These are phyloP conservation scores for Ceratocystis eucalypticola DNA, from an alignment of 2,329 filamentous ascomycete species.

Conservation along the genomic window DNA sequence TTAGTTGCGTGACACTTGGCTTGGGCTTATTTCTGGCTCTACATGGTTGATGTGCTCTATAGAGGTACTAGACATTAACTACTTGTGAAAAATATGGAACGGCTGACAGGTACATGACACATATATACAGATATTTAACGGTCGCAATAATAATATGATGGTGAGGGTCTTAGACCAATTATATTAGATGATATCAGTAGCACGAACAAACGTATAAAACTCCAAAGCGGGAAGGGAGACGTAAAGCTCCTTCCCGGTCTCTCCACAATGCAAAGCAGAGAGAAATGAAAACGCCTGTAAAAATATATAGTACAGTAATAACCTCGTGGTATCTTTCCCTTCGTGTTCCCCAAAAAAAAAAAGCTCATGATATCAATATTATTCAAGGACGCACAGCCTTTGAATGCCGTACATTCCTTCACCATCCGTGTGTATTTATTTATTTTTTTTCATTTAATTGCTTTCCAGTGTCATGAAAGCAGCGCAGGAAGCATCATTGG, in stretches of 20 bases:
- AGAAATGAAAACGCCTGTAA: not conserved
- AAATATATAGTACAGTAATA: conserved; percentile 5
- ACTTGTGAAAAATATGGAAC: no score
- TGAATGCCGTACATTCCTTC: not conserved
- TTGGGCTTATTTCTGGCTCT: no score
- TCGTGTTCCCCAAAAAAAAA: not conserved
- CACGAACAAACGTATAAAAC: conserved; percentile 2
- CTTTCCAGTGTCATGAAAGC: not conserved
- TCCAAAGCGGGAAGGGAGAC: not conserved
- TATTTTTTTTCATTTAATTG: not conserved
- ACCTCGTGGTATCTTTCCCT: conserved; percentile 1
- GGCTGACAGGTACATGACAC: not conserved
- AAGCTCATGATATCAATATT: not conserved
- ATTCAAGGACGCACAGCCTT: not conserved
- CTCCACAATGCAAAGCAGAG: not conserved
- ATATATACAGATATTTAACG: not conserved
- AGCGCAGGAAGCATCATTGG: not conserved
- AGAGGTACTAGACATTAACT: no score
- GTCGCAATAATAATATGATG: not conserved
- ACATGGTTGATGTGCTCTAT: no score
- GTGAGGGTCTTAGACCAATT: not conserved
- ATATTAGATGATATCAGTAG: conserved; percentile 7
- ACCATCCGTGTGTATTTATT: not conserved
- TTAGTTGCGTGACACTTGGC: not conserved
- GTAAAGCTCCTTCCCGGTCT: not conserved